Percentiles rank a stretch among this genome's conserved stretches.
phyloP scores from a whole-genome alignment of 495 filamentous ascomycete species.

The Penicillium canariense region DNA sequence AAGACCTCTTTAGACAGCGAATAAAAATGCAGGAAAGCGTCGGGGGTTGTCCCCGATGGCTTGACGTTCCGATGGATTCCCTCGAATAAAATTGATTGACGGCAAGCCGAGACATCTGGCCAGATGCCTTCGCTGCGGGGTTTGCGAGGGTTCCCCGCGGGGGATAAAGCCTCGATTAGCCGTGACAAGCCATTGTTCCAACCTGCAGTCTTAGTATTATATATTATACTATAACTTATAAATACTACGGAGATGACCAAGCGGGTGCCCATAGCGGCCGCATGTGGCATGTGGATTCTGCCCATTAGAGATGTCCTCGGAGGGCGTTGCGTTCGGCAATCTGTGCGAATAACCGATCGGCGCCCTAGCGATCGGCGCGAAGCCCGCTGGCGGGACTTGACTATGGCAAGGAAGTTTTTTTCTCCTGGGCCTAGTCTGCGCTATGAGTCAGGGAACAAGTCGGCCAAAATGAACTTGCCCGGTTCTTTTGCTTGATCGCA shows the following conservation, averaged over 20 bases:
- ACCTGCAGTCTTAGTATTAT: too few species aligned
- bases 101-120: not conserved
- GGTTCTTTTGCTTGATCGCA: not conserved
- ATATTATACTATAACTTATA: too few species aligned
- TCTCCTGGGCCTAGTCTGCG: not conserved
- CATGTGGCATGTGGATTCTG: too few species aligned
- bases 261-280: too few species aligned
- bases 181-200: not conserved
- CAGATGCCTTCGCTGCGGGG: slow-evolving; percentile 1
- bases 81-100: too few species aligned
- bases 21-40: not conserved
- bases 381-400: slow-evolving; percentile 5
- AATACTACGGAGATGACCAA: too few species aligned
- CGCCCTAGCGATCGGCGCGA: slow-evolving; percentile 11
- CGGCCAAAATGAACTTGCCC: not conserved
- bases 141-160: slow-evolving; percentile 1
- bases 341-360: slow-evolving; percentile 20
- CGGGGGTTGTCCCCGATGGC: not conserved
- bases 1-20: slow-evolving; percentile 9
- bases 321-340: slow-evolving; percentile 19
- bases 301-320: not conserved
- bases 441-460: slow-evolving; percentile 10
- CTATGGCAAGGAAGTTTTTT: slow-evolving; percentile 3
- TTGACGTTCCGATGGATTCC: not conserved
- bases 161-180: not conserved